These are phyloP conservation scores for Phytophthora niederhauseri DNA, from an alignment of 352 stramenopile species.

Conservation along the genomic window DNA sequence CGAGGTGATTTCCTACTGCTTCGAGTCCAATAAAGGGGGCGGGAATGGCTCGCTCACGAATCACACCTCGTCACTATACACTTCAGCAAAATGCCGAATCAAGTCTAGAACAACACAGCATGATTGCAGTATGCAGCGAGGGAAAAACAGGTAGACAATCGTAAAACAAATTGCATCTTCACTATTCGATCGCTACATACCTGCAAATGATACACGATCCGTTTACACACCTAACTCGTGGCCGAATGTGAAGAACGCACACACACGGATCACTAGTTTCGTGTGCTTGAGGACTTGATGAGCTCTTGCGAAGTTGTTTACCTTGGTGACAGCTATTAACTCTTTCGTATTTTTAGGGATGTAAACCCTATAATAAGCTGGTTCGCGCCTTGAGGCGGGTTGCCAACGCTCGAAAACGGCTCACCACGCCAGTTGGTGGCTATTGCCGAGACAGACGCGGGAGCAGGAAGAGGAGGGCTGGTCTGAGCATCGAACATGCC, in stretches of 20 bases:
- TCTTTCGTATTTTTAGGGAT: slow-evolving; percentile 13
- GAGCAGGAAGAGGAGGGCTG: slow-evolving; percentile 5
- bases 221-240: neutral
- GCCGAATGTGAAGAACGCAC: no score
- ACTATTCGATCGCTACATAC: neutral
- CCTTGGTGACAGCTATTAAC: neutral
- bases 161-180: neutral
- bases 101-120: no score
- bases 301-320: neutral
- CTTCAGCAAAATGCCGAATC: neutral
- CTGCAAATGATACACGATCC: neutral
- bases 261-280: no score
- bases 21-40: neutral
- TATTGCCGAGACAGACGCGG: slow-evolving; percentile 12
- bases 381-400: neutral
- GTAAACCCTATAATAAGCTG: slow-evolving; percentile 14
- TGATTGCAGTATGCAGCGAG: no score
- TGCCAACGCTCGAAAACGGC: slow-evolving; percentile 22
- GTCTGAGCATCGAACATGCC: slow-evolving; percentile 39
- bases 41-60: neutral
- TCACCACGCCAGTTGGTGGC: slow-evolving; percentile 6
- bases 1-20: neutral
- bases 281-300: no score
- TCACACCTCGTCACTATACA: neutral
- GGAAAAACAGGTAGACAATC: no score